phyloP scores from a whole-genome alignment of 164 flowering plant genomes.

The Echeveria elegans region DNA sequence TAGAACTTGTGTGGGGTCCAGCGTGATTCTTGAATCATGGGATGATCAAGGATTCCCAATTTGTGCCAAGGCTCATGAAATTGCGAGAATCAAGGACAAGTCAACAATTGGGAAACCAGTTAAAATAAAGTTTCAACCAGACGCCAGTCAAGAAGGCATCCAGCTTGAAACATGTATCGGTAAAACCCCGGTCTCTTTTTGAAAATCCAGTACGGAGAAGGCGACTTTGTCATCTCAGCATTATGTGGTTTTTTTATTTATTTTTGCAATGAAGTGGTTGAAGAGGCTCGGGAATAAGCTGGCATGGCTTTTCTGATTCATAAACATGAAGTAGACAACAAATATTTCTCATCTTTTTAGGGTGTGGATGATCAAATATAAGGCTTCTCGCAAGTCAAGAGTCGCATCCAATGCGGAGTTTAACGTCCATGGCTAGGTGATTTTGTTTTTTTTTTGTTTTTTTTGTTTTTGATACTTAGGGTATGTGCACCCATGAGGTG shows the following conservation, averaged over 20 bases:
- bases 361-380: too few species aligned
- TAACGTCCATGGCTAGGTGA: too few species aligned
- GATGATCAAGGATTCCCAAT: constrained; percentile 81
- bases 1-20: constrained; percentile 73
- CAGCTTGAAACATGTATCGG: constrained; percentile 11
- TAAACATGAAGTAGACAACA: too few species aligned
- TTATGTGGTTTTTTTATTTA: constrained; percentile 7
- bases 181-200: constrained; percentile 7
- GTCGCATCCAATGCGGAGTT: too few species aligned
- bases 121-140: constrained; percentile 55
- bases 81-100: constrained; percentile 72
- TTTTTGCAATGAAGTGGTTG: constrained; percentile 19
- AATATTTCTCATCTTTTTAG: too few species aligned
- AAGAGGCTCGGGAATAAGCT: constrained; percentile 22
- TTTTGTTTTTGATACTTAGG: too few species aligned
- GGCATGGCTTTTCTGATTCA: constrained; percentile 19
- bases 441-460: too few species aligned
- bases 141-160: constrained; percentile 11
- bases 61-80: constrained; percentile 66
- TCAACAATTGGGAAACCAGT: constrained; percentile 80
- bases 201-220: neutral
- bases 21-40: constrained; percentile 85
- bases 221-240: constrained; percentile 9
- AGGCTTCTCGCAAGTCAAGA: too few species aligned
- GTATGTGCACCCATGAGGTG: too few species aligned